A percentile compares a stretch with the other conserved stretches of the same genome.
phyloP scores from a whole-genome alignment of 2,329 filamentous ascomycete species.

The Stemphylium beticola region DNA sequence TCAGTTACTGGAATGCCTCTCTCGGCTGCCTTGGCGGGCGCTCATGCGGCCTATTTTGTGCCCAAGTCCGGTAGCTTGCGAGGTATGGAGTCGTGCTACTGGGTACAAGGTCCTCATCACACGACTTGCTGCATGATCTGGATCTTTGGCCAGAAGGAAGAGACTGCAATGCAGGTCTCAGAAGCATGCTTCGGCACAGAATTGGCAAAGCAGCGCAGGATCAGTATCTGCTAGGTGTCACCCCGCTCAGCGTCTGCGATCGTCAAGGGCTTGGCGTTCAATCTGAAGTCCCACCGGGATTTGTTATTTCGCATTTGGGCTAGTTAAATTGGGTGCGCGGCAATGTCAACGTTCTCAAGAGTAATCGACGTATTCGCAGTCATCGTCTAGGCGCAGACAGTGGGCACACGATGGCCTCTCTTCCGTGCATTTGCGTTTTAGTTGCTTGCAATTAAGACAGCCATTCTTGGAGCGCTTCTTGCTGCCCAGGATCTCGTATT shows the following conservation, averaged over 20 bases:
- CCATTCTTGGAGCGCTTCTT: constrained; percentile 40
- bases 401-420: constrained; percentile 38
- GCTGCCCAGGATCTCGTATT: constrained; percentile 25
- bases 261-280: background rate
- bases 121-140: background rate
- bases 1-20: background rate
- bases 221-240: background rate
- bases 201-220: background rate
- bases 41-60: background rate
- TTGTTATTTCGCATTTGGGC: background rate
- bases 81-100: background rate
- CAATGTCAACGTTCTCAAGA: constrained; percentile 12
- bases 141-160: background rate
- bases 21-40: background rate
- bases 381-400: constrained; percentile 37
- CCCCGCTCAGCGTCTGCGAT: background rate
- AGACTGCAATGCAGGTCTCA: background rate
- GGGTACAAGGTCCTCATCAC: background rate
- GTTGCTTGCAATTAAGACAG: constrained; percentile 37
- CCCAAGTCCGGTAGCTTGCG: background rate
- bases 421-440: constrained; percentile 42
- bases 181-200: background rate
- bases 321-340: background rate
- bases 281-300: background rate
- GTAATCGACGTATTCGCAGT: constrained; percentile 35